phyloP scores from a whole-genome alignment of 805 yeast species.

The Debaryomyces hansenii region DNA sequence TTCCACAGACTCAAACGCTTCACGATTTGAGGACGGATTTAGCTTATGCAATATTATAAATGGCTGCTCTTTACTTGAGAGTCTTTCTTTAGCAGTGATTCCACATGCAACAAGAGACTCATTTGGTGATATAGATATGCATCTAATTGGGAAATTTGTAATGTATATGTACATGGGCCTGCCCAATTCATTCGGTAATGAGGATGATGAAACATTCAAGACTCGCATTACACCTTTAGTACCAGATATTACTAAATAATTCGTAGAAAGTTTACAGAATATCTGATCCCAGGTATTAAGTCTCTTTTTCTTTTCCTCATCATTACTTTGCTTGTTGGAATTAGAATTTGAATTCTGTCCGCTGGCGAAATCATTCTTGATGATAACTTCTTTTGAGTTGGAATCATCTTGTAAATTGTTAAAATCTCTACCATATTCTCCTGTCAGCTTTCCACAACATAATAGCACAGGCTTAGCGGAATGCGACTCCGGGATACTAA shows the following conservation, averaged over 20 bases:
- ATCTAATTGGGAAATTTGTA: constrained; percentile 74
- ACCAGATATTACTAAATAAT: constrained; percentile 65
- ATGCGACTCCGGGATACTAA: constrained; percentile 34
- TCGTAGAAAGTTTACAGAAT: constrained; percentile 58
- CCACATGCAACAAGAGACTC: constrained; percentile 75
- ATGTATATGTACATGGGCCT: constrained; percentile 65
- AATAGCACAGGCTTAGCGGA: constrained; percentile 47
- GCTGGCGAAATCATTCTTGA: constrained; percentile 29
- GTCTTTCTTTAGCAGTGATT: constrained; percentile 74
- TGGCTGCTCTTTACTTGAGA: constrained; percentile 71
- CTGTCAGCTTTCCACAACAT: constrained; percentile 68
- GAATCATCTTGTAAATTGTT: constrained; percentile 34
- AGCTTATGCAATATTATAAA: constrained; percentile 61
- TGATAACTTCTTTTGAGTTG: constrained; percentile 22
- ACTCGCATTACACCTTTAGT: constrained; percentile 71
- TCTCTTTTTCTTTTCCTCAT: constrained; percentile 30
- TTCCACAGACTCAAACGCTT: constrained; percentile 34
- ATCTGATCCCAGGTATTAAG: constrained; percentile 59
- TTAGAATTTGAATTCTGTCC: constrained; percentile 3
- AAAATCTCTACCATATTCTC: constrained; percentile 60
- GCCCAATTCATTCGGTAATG: constrained; percentile 44
- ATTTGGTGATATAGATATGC: constrained; percentile 67
- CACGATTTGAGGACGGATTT: constrained; percentile 7
- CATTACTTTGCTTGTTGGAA: not conserved
- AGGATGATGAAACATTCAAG: constrained; percentile 45